phyloP scores from a whole-genome alignment of 1,284 basidiomycete species.

The Tremellales sp. region DNA sequence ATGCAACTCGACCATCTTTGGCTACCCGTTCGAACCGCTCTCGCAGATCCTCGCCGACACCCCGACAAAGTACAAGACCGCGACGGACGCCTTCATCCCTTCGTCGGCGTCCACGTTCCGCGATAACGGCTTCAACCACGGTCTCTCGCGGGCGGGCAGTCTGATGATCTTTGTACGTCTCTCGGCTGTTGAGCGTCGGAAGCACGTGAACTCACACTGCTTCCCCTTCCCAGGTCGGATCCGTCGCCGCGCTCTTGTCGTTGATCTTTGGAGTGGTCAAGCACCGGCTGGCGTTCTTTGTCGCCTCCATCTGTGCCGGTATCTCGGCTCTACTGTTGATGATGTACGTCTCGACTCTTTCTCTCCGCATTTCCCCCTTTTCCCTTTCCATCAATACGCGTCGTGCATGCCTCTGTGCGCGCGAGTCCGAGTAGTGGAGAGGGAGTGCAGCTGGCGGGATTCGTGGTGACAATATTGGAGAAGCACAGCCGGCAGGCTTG shows the following conservation, averaged over 20 bases:
- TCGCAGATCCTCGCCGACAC: constrained; percentile 40
- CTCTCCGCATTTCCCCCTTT: too few species aligned
- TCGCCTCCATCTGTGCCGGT: constrained; percentile 39
- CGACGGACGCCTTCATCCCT: constrained; percentile 31
- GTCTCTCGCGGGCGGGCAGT: constrained; percentile 31
- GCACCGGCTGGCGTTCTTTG: constrained; percentile 41
- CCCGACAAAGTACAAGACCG: constrained; percentile 27
- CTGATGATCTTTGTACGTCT: constrained; percentile 40
- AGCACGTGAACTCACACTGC: not conserved
- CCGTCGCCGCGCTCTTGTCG: constrained; percentile 31
- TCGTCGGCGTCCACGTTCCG: constrained; percentile 26
- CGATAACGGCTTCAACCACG: constrained; percentile 35
- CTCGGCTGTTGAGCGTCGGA: not conserved
- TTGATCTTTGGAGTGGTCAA: constrained; percentile 44
- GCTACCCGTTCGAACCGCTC: constrained; percentile 41
- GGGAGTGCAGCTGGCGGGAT: too few species aligned
- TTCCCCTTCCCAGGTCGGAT: constrained; percentile 29
- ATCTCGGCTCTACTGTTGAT: constrained; percentile 28
- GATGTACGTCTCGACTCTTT: too few species aligned
- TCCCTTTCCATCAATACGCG: too few species aligned
- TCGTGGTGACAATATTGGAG: too few species aligned
- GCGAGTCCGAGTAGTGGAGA: too few species aligned
- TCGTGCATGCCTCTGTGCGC: too few species aligned
- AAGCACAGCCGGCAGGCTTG: too few species aligned
- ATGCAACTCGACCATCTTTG: constrained; percentile 45